Evolutionary conservation across 164 flowering plant genomes (phyloP), one percentile per base, ranked within the genome.

Genomic region (Chimonanthus salicifolius): DNA sequence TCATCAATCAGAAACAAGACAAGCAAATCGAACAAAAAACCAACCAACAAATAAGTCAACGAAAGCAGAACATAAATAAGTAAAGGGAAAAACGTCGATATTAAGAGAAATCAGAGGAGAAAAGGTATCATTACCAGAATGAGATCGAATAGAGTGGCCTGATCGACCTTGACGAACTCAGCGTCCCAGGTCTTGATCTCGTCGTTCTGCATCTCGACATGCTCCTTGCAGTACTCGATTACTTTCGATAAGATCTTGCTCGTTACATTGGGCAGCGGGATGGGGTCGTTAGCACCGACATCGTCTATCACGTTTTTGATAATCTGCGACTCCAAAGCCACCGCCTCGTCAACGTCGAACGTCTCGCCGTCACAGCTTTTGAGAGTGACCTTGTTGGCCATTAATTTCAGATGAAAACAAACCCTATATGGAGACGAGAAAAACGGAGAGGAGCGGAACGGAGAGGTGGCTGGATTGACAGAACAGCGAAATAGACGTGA

Each of bases 261-360:
- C 49, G 87, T 83, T 18, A 89, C 94, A 74, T 88, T 87, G 9
- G 94, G 91, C 5, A 92, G 69, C 1, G 94, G 92, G 68, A 92
- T 90, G 5, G 82, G 84, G 78, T 75, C 77, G 71, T 85, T 88
- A 64, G 88, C 90, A 72, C 92, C 88, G 44, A 84, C 87, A 70
- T 92, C 94, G 69, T 92, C 95, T 60, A 92, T 88, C 95, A 92
- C 84, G 76, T 87, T 90, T 80, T 87, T 89, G 73, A 92, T 88
- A 4, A 90, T 87, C 84, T 86, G 91, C 6, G 97, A 90, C 51
- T 89, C 88, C 10, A 82, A 60, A 0, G 94, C 97, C 7, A 88
- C 92, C 3, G 83, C 77, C 78, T 92, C 91, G 3, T 90, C 95
- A 6, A 90, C 87, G 64, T 84, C 89, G 80, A 92, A 90, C 1